These are phyloP conservation scores for Moesziomyces globuligerus DNA, from an alignment of 1,284 basidiomycete species.

Conservation along the genomic window DNA sequence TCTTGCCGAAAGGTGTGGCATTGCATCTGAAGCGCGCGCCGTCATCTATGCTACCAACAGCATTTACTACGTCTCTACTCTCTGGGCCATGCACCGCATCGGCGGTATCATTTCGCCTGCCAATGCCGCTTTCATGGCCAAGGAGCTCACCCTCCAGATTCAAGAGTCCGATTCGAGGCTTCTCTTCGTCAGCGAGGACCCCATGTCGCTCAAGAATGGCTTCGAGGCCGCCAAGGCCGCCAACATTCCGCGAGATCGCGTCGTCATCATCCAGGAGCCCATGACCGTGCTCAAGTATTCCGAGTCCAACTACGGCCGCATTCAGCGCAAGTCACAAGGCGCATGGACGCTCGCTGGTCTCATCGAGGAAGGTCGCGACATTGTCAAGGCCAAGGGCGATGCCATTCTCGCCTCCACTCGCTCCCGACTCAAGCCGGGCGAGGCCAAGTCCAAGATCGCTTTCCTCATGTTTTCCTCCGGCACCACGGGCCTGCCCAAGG, in stretches of 20 bases:
- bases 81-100: constrained; percentile 80
- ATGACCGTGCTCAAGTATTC: constrained; percentile 36
- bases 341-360: constrained; percentile 71
- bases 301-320: constrained; percentile 39
- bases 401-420: constrained; percentile 69
- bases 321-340: constrained; percentile 48
- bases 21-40: constrained; percentile 41
- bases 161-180: constrained; percentile 73
- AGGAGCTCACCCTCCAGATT: constrained; percentile 72
- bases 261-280: constrained; percentile 48
- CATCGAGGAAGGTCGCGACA: constrained; percentile 68
- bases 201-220: constrained; percentile 69
- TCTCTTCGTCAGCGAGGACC: constrained; percentile 73
- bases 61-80: constrained; percentile 75
- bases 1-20: constrained; percentile 17
- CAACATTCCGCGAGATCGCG: constrained; percentile 71
- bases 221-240: constrained; percentile 71
- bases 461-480: constrained; percentile 68
- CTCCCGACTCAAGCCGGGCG: constrained; percentile 72
- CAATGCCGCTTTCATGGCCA: constrained; percentile 76
- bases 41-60: constrained; percentile 53
- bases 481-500: constrained; percentile 68
- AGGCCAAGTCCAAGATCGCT: constrained; percentile 72
- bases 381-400: constrained; percentile 68
- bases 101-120: constrained; percentile 78